These are phyloP conservation scores for Beverwykella pulmonaria DNA, from an alignment of 495 filamentous ascomycete species.

Conservation along the genomic window DNA sequence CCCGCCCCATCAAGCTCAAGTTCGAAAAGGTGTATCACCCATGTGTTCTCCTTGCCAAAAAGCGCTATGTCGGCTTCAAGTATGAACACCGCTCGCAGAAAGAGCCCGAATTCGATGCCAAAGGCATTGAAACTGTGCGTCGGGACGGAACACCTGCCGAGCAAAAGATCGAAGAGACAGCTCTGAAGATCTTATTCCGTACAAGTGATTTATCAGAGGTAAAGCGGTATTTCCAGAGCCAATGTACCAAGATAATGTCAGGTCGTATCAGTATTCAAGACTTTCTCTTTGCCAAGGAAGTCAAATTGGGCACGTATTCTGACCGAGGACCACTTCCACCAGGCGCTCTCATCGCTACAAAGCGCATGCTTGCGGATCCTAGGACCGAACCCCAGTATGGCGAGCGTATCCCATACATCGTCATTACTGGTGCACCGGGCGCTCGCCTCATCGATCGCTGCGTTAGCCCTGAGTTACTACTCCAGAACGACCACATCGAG, in stretches of 20 bases:
- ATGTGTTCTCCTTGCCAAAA: conserved; percentile 91
- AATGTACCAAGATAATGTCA: conserved; percentile 92
- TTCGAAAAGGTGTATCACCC: conserved; percentile 99
- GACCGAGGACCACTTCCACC: conserved; percentile 77
- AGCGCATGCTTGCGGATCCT: conserved; percentile 81
- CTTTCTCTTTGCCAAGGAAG: conserved; percentile 91
- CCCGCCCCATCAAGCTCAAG: conserved; percentile 90
- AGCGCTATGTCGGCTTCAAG: conserved; percentile 97
- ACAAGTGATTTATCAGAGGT: conserved; percentile 87
- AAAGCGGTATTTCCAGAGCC: conserved; percentile 85
- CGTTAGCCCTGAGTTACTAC: conserved; percentile 80
- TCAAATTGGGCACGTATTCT: conserved; percentile 87
- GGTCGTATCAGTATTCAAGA: conserved; percentile 88
- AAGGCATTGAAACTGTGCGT: conserved; percentile 95
- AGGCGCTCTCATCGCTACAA: conserved; percentile 82
- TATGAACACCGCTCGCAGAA: conserved; percentile 79
- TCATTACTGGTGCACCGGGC: conserved; percentile 83
- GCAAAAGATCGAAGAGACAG: conserved; percentile 97
- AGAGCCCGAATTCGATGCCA: conserved; percentile 93
- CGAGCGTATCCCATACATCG: conserved; percentile 92
- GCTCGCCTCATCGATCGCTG: conserved; percentile 86
- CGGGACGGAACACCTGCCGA: conserved; percentile 93
- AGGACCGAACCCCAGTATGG: conserved; percentile 91
- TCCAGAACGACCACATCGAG: conserved; percentile 72
- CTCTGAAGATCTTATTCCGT: conserved; percentile 83